A percentile compares a stretch with the other conserved stretches of the same genome.
Evolutionary conservation across 2,329 filamentous ascomycete species (phyloP).

Genomic region (Aspergillus uvarum): DNA sequence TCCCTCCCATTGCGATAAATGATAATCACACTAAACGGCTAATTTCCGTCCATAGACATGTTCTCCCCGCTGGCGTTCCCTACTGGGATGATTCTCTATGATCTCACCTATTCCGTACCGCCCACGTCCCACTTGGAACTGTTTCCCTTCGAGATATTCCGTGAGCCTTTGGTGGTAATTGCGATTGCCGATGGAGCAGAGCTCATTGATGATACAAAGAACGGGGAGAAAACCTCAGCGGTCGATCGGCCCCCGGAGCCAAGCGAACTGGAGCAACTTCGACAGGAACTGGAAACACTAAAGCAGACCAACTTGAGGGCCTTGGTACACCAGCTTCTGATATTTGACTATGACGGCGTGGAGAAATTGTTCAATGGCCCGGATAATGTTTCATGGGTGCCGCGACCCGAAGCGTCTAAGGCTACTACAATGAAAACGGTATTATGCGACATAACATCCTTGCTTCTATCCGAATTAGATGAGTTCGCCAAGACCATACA

Average conservation of each 20-base stretch:
- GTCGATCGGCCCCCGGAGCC: constrained; percentile 37
- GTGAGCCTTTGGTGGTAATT: constrained; percentile 79
- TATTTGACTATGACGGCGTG: constrained; percentile 70
- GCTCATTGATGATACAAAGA: constrained; percentile 44
- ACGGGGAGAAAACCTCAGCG: constrained; percentile 14
- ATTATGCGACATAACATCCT: constrained; percentile 74
- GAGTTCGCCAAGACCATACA: constrained; percentile 71
- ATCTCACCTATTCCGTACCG: constrained; percentile 76
- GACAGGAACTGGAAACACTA: constrained; percentile 68
- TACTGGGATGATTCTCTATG: constrained; percentile 81
- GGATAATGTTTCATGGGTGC: constrained; percentile 70
- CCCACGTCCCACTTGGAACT: constrained; percentile 76
- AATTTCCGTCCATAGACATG: constrained; percentile 63
- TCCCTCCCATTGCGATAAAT: not conserved
- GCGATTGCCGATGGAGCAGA: constrained; percentile 81
- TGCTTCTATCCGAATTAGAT: constrained; percentile 73
- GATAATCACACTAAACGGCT: constrained; percentile 20
- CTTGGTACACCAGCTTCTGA: constrained; percentile 72
- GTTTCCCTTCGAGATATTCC: constrained; percentile 85
- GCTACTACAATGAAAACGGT: constrained; percentile 78
- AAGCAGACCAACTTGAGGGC: constrained; percentile 72
- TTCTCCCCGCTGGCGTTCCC: constrained; percentile 90
- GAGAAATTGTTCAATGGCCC: constrained; percentile 56
- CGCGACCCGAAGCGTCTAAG: constrained; percentile 65
- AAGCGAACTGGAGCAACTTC: constrained; percentile 40